Conservation (phyloP, 768 basidiomycete species). For the Boletus reticuloceps region DNA sequence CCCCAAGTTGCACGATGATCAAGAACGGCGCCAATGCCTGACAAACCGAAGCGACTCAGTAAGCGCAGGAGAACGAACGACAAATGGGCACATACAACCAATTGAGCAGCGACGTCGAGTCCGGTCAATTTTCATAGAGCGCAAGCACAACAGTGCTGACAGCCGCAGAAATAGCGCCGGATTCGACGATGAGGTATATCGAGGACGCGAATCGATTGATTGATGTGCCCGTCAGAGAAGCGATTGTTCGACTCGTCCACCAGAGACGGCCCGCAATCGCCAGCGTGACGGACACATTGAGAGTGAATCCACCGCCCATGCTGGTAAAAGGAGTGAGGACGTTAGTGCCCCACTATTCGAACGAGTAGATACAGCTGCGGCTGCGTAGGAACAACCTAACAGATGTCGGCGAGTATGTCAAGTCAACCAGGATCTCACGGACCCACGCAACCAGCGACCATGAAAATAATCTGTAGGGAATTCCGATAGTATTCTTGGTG, state of each 20-base stretch:
- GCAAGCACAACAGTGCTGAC: neutral
- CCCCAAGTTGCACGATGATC: neutral
- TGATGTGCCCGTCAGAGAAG: neutral
- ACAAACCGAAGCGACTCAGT: neutral
- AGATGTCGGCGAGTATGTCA: neutral
- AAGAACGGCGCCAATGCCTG: neutral
- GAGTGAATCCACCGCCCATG: neutral
- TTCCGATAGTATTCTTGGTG: too few relatives aligned
- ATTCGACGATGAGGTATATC: neutral
- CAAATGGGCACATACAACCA: neutral
- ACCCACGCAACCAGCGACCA: neutral
- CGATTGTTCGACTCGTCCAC: neutral
- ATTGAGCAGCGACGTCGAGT: neutral
- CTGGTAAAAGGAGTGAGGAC: neutral
- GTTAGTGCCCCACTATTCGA: neutral
- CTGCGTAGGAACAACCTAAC: neutral
- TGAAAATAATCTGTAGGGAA: too few relatives aligned
- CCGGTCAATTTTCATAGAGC: neutral
- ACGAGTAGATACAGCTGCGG: neutral
- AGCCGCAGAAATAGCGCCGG: neutral
- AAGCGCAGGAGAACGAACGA: neutral
- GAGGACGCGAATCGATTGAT: neutral
- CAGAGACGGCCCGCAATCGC: neutral
- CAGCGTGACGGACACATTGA: neutral
- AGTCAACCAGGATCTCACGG: neutral